These are phyloP conservation scores for Claviceps capensis DNA, from an alignment of 2,329 filamentous ascomycete species.

Conservation along the genomic window DNA sequence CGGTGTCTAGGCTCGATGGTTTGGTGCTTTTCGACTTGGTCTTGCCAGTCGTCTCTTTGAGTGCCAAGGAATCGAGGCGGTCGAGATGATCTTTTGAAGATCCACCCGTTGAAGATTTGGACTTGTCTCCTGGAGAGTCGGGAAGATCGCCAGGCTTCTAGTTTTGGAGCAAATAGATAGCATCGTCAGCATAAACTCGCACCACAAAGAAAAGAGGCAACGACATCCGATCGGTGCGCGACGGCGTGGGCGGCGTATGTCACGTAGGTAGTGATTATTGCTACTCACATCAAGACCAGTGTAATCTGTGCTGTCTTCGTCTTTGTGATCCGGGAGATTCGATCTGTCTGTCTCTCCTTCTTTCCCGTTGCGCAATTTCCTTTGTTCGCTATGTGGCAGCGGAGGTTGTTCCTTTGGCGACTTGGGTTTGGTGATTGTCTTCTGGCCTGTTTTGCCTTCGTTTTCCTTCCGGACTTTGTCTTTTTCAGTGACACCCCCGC, in stretches of 20 bases:
- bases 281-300: slow-evolving; percentile 23
- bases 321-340: slow-evolving; percentile 31
- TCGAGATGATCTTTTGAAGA: slow-evolving; percentile 19
- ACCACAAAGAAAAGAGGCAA: background rate
- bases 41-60: slow-evolving; percentile 13
- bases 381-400: slow-evolving; percentile 66
- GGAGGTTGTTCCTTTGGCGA: slow-evolving; percentile 77
- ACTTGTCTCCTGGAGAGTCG: slow-evolving; percentile 60
- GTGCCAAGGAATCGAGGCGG: background rate
- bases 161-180: background rate
- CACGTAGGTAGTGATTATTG: background rate
- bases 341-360: slow-evolving; percentile 28
- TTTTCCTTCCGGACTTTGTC: slow-evolving; percentile 59
- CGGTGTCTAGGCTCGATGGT: slow-evolving; percentile 17
- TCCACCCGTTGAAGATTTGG: slow-evolving; percentile 49
- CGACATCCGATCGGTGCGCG: background rate
- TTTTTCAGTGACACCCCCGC: slow-evolving; percentile 81
- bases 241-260: background rate
- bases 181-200: background rate
- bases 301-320: slow-evolving; percentile 17
- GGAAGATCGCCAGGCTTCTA: slow-evolving; percentile 76
- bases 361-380: slow-evolving; percentile 41
- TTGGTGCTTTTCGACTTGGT: background rate
- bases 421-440: slow-evolving; percentile 60
- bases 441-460: slow-evolving; percentile 52